A percentile compares a stretch with the other conserved stretches of the same genome.
Evolutionary conservation across 306 rosid genomes (phyloP).

Genomic region (Delonix regia): DNA sequence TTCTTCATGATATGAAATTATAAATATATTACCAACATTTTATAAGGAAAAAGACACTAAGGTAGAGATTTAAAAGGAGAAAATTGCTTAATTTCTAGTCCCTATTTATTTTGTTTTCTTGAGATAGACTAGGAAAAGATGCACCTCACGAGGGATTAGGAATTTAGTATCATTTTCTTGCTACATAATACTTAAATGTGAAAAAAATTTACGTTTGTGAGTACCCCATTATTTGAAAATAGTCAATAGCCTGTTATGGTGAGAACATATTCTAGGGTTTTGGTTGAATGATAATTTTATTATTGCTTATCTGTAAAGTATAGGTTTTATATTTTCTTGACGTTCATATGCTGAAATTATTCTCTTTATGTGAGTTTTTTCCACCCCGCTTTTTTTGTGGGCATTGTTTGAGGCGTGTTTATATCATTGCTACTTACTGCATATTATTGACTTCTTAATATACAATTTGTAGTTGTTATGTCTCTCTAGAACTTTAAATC

Average conservation of each 20-base stretch:
- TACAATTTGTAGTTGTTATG: slow-evolving; percentile 4
- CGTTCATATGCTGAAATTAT: neutral
- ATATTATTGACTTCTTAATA: neutral
- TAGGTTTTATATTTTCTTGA: neutral
- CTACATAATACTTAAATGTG: neutral
- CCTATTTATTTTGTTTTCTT: neutral
- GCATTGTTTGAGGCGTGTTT: neutral
- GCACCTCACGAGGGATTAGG: neutral
- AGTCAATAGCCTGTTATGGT: neutral
- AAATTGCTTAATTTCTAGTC: neutral
- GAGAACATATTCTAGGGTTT: slow-evolving; percentile 12
- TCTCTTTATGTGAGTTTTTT: neutral
- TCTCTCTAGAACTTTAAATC: neutral
- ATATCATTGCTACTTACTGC: neutral
- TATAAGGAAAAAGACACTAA: neutral
- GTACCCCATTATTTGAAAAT: neutral
- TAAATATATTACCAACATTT: neutral
- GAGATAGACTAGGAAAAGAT: neutral
- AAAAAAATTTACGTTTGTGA: neutral
- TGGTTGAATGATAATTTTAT: neutral
- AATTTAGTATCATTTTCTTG: neutral
- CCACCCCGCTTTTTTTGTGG: too few relatives aligned
- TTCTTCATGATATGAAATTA: too few relatives aligned
- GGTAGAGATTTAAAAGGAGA: neutral
- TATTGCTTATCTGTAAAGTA: neutral